These are phyloP conservation scores for Chaetomium globosum DNA, from an alignment of 2,329 filamentous ascomycete species.

Conservation along the genomic window DNA sequence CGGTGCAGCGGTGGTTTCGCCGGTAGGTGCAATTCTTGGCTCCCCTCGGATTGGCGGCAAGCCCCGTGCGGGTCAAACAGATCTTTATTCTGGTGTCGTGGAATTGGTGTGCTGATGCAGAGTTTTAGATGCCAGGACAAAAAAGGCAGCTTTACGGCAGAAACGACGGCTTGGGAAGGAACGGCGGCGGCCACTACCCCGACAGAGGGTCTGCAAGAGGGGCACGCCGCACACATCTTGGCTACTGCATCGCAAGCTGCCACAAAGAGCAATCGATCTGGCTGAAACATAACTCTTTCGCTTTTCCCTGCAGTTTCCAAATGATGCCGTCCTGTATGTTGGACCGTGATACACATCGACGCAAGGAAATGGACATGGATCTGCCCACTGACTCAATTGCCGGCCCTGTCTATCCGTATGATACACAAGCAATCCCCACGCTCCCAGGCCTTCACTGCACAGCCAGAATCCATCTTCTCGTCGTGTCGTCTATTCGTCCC, in stretches of 20 bases:
- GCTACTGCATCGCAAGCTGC: slow-evolving; percentile 31
- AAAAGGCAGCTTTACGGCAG: slow-evolving; percentile 60
- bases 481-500: slow-evolving; percentile 16
- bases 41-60: slow-evolving; percentile 14
- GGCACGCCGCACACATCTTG: slow-evolving; percentile 43
- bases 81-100: background rate
- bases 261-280: slow-evolving; percentile 10
- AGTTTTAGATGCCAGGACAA: slow-evolving; percentile 58
- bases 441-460: background rate
- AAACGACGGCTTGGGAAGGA: slow-evolving; percentile 66
- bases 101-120: slow-evolving; percentile 25
- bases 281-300: slow-evolving; percentile 1
- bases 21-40: slow-evolving; percentile 49
- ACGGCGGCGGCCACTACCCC: slow-evolving; percentile 31
- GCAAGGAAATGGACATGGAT: slow-evolving; percentile 22
- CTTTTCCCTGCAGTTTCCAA: background rate
- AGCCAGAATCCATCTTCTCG: slow-evolving; percentile 1
- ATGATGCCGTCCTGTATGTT: background rate
- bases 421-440: slow-evolving; percentile 26
- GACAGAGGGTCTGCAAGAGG: slow-evolving; percentile 15
- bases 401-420: slow-evolving; percentile 38
- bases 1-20: slow-evolving; percentile 62
- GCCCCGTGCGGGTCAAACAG: background rate
- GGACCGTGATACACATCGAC: background rate
- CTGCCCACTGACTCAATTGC: slow-evolving; percentile 33